Conservation (phyloP, 768 basidiomycete species). For the Tylopilus rubrobrunneus region DNA sequence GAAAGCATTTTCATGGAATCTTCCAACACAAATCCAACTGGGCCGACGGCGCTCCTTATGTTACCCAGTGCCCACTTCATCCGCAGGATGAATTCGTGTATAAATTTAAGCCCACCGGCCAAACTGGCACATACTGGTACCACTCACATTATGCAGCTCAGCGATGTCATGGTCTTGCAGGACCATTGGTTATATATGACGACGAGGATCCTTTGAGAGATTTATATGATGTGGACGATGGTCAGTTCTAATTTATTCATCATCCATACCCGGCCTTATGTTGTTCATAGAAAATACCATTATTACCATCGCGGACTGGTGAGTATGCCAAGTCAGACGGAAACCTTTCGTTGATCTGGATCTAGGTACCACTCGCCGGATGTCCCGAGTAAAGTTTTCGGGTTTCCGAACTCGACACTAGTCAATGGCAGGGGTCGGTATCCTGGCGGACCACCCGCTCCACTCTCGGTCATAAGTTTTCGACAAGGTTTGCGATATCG, state of each 20-base stretch:
- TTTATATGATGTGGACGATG: slow-evolving; percentile 43
- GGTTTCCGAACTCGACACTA: slow-evolving; percentile 32
- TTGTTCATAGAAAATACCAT: slow-evolving; percentile 32
- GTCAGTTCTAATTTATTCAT: slow-evolving; percentile 5
- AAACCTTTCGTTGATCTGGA: background rate
- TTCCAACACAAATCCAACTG: slow-evolving; percentile 5
- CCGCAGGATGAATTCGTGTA: slow-evolving; percentile 31
- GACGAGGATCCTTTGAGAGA: background rate
- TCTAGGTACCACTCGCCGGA: slow-evolving; percentile 3
- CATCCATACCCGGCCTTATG: background rate
- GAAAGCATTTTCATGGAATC: slow-evolving; percentile 5
- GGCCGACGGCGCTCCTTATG: background rate
- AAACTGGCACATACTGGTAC: slow-evolving; percentile 41
- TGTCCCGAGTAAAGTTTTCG: background rate
- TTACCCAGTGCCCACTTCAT: slow-evolving; percentile 6
- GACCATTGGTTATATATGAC: background rate
- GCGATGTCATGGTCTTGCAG: background rate
- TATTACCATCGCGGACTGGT: slow-evolving; percentile 10
- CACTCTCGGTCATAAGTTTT: slow-evolving; percentile 46
- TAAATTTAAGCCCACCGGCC: slow-evolving; percentile 24
- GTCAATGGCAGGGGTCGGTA: slow-evolving; percentile 55
- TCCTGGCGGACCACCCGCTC: slow-evolving; percentile 34
- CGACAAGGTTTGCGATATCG: slow-evolving; percentile 41
- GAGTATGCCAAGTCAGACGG: background rate
- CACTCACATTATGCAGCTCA: slow-evolving; percentile 16